A percentile compares a stretch with the other conserved stretches of the same genome.
These are phyloP conservation scores for Calonectria pseudoreteaudii DNA, from an alignment of 2,329 filamentous ascomycete genomes.

Conservation along the genomic window DNA sequence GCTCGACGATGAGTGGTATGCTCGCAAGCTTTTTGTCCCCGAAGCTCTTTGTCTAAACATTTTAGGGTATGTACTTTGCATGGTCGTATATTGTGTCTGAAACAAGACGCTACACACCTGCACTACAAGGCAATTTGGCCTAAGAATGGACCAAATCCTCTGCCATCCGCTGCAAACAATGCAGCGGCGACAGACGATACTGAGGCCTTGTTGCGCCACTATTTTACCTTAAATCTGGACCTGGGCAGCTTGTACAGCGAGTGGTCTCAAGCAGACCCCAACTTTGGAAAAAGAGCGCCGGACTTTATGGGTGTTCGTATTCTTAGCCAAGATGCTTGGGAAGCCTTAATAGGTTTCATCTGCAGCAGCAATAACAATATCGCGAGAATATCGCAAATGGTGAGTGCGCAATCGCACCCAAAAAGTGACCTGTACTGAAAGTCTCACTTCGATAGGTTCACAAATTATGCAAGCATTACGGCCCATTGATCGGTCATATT, in stretches of 20 bases:
- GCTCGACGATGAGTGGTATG: conserved; percentile 84
- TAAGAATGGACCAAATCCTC: conserved; percentile 33
- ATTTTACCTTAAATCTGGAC: conserved; percentile 88
- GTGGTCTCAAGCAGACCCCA: conserved; percentile 87
- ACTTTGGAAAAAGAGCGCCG: conserved; percentile 89
- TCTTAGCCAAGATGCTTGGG: conserved; percentile 95
- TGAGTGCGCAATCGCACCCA: conserved; percentile 45
- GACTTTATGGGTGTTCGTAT: conserved; percentile 93
- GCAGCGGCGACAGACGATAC: conserved; percentile 71
- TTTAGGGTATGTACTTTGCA: conserved; percentile 82
- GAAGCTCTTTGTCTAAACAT: conserved; percentile 12
- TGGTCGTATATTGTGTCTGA: conserved; percentile 86
- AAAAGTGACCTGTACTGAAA: background rate
- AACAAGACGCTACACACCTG: conserved; percentile 82
- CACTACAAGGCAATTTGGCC: conserved; percentile 83
- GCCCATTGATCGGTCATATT: conserved; percentile 78
- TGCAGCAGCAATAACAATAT: conserved; percentile 99
- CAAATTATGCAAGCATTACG: conserved; percentile 90
- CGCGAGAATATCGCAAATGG: conserved; percentile 94
- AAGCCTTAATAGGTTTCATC: conserved; percentile 92
- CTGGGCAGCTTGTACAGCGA: conserved; percentile 81
- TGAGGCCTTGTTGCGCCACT: conserved; percentile 79
- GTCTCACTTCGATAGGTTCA: conserved; percentile 67
- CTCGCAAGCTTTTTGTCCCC: background rate
- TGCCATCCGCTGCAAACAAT: conserved; percentile 10